These are phyloP conservation scores for Colletotrichum orbiculare DNA, from an alignment of 2,329 filamentous ascomycete genomes.

Conservation along the genomic window DNA sequence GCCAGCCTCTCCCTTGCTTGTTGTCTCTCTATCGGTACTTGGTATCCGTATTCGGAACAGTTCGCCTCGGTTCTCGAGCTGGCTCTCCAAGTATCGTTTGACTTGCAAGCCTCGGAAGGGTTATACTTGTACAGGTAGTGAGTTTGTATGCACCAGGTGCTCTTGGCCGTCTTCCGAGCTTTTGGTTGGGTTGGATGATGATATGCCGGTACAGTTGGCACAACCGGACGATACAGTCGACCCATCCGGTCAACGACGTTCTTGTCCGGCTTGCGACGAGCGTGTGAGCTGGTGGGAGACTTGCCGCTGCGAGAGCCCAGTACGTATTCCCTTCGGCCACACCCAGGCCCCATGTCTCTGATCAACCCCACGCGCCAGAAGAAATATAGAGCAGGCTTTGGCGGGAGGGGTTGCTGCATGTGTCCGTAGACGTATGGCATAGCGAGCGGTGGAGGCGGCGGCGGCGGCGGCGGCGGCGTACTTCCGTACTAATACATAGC, in stretches of 20 bases:
- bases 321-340: constrained; percentile 11
- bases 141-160: constrained; percentile 2
- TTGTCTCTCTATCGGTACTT: constrained; percentile 17
- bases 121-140: constrained; percentile 7
- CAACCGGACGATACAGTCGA: constrained; percentile 15
- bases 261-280: background rate
- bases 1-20: constrained; percentile 26
- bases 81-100: background rate
- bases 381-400: constrained; percentile 25
- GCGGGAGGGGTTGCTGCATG: constrained; percentile 17
- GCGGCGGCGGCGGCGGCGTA: too few relatives aligned
- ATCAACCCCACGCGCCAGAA: constrained; percentile 31
- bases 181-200: constrained; percentile 12
- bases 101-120: constrained; percentile 5
- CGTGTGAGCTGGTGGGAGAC: constrained; percentile 3
- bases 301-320: background rate
- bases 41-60: background rate
- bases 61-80: constrained; percentile 11
- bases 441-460: too few relatives aligned
- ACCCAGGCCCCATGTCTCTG: constrained; percentile 28
- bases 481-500: background rate
- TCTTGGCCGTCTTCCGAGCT: constrained; percentile 3
- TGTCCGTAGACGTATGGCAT: background rate
- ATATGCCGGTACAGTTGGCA: constrained; percentile 13
- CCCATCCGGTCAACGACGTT: constrained; percentile 3